phyloP scores from a whole-genome alignment of 2,329 filamentous ascomycete genomes.

The Helotiales sp. region DNA sequence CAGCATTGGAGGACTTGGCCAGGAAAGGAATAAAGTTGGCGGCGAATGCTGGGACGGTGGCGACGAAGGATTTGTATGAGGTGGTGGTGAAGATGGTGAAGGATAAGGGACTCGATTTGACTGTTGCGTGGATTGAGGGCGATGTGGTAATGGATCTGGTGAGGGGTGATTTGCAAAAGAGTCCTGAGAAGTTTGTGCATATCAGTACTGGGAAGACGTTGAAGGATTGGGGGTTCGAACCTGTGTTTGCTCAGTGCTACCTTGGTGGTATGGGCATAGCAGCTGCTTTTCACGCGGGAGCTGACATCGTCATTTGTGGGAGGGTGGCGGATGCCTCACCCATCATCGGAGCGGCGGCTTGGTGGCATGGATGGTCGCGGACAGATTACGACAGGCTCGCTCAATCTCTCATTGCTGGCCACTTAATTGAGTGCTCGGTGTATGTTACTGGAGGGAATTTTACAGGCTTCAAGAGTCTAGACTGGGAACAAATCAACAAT shows the following conservation, averaged over 20 bases:
- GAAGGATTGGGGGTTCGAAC: constrained; percentile 11
- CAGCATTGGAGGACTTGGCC: constrained; percentile 43
- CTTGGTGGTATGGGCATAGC: constrained; percentile 42
- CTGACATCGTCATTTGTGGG: constrained; percentile 46
- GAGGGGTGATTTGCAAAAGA: background rate
- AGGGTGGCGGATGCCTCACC: constrained; percentile 44
- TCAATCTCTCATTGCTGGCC: constrained; percentile 35
- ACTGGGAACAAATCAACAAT: constrained; percentile 40
- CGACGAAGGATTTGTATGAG: constrained; percentile 40
- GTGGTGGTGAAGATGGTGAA: constrained; percentile 38
- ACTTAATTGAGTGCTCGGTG: constrained; percentile 31
- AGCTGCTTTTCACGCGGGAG: constrained; percentile 40
- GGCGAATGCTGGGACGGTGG: constrained; percentile 53
- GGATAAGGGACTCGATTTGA: constrained; percentile 31
- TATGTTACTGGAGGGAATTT: constrained; percentile 26
- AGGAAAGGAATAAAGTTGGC: constrained; percentile 50
- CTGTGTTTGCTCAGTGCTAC: constrained; percentile 22
- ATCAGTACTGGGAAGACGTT: constrained; percentile 8
- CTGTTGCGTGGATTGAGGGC: constrained; percentile 45
- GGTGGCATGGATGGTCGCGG: constrained; percentile 42
- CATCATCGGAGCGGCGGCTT: constrained; percentile 41
- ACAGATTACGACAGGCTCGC: constrained; percentile 39
- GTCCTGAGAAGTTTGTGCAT: constrained; percentile 4
- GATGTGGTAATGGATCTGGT: constrained; percentile 40
- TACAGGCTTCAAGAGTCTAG: constrained; percentile 33